Conservation (phyloP, 2,329 filamentous ascomycete species). For the Colletotrichum spaethianum region DNA sequence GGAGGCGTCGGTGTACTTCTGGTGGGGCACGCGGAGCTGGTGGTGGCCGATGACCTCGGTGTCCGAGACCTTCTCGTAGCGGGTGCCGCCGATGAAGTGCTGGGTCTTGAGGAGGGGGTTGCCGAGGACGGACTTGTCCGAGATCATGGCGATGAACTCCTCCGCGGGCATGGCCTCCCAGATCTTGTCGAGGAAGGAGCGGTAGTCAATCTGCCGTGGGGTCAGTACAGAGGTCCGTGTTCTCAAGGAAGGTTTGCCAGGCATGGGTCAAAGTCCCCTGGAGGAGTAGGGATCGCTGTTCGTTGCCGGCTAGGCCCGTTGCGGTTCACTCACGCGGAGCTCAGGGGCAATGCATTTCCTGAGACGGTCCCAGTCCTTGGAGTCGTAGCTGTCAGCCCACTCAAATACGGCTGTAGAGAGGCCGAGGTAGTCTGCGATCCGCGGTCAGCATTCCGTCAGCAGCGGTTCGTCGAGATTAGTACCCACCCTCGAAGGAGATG, state of each 20-base stretch:
- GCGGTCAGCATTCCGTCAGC: slow-evolving; percentile 53
- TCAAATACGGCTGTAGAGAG: slow-evolving; percentile 67
- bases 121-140: slow-evolving; percentile 69
- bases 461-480: slow-evolving; percentile 58
- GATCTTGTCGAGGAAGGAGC: slow-evolving; percentile 70
- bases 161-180: slow-evolving; percentile 74
- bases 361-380: slow-evolving; percentile 74
- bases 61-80: slow-evolving; percentile 71
- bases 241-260: too few relatives aligned
- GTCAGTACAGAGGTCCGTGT: background rate
- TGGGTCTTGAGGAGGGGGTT: slow-evolving; percentile 75
- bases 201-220: slow-evolving; percentile 76
- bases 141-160: slow-evolving; percentile 74
- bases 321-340: slow-evolving; percentile 65
- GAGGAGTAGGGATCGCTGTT: too few relatives aligned
- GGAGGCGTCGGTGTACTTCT: slow-evolving; percentile 69
- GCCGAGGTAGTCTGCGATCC: slow-evolving; percentile 62
- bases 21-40: slow-evolving; percentile 74
- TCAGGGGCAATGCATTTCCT: slow-evolving; percentile 65
- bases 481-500: slow-evolving; percentile 58
- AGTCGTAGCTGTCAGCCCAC: slow-evolving; percentile 77
- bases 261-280: background rate
- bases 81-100: slow-evolving; percentile 73
- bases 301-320: slow-evolving; percentile 56
- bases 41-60: slow-evolving; percentile 73